Conservation (phyloP, 2,329 filamentous ascomycete species). For the Grosmannia huntii region DNA sequence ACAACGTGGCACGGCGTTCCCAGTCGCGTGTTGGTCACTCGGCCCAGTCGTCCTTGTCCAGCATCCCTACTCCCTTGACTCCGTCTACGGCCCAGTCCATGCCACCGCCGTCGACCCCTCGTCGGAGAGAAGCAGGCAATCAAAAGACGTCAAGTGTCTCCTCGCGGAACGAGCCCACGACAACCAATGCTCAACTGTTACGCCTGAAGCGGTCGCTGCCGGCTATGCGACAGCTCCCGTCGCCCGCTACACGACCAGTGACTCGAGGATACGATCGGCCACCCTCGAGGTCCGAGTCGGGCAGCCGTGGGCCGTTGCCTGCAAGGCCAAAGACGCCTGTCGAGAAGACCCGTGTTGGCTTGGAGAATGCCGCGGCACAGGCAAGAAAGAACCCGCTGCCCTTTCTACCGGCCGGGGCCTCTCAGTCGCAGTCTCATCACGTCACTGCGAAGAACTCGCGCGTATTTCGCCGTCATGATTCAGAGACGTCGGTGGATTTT, state of each 20-base stretch:
- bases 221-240: slow-evolving; percentile 39
- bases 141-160: slow-evolving; percentile 40
- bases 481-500: slow-evolving; percentile 52
- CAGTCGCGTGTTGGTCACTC: slow-evolving; percentile 58
- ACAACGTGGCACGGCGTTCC: slow-evolving; percentile 44
- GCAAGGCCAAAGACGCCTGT: slow-evolving; percentile 59
- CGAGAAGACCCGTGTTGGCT: slow-evolving; percentile 40
- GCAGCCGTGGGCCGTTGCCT: slow-evolving; percentile 33
- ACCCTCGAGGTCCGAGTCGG: slow-evolving; percentile 41
- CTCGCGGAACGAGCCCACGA: slow-evolving; percentile 47
- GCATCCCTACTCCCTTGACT: slow-evolving; percentile 48
- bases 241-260: slow-evolving; percentile 32
- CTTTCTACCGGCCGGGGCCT: slow-evolving; percentile 67
- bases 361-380: slow-evolving; percentile 39
- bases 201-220: slow-evolving; percentile 54
- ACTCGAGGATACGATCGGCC: slow-evolving; percentile 40
- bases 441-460: slow-evolving; percentile 57
- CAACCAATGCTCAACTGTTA: slow-evolving; percentile 51
- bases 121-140: slow-evolving; percentile 42
- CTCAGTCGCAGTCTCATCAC: slow-evolving; percentile 59
- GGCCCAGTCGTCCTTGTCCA: slow-evolving; percentile 54
- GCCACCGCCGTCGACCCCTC: slow-evolving; percentile 39
- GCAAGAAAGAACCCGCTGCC: slow-evolving; percentile 51
- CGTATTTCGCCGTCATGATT: slow-evolving; percentile 68
- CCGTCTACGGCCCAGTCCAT: slow-evolving; percentile 40